A percentile compares a stretch with the other conserved stretches of the same genome.
Conservation (phyloP, 202 grass and related monocot genomes). For the Setaria viridis region DNA sequence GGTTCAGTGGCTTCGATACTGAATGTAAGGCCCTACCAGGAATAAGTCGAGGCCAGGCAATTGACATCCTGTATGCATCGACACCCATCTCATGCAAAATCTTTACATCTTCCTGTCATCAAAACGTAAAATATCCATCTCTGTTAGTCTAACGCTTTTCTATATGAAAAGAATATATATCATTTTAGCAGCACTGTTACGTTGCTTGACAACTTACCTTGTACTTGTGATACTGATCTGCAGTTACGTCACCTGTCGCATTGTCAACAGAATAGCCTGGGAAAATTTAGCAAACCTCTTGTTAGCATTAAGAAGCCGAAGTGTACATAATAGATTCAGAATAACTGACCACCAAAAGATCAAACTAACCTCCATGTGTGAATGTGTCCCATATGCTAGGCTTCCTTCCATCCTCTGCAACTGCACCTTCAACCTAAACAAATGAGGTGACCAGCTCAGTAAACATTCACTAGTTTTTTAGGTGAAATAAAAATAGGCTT, state of each 20-base stretch:
- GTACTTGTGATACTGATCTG: constrained; percentile 94
- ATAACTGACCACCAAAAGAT: background rate
- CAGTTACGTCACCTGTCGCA: constrained; percentile 69
- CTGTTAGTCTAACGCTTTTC: background rate
- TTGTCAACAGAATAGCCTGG: constrained; percentile 65
- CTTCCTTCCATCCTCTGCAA: constrained; percentile 68
- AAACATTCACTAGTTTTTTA: background rate
- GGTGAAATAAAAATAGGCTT: background rate
- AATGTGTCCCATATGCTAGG: constrained; percentile 74
- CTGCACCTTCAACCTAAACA: constrained; percentile 64
- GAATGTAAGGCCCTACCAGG: constrained; percentile 54
- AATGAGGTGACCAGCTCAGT: constrained; percentile 5
- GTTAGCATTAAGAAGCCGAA: constrained; percentile 19
- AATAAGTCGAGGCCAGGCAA: constrained; percentile 87
- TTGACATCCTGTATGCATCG: constrained; percentile 91
- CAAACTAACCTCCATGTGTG: constrained; percentile 49
- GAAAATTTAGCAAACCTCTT: constrained; percentile 16
- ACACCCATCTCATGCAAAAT: constrained; percentile 79
- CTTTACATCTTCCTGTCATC: constrained; percentile 86
- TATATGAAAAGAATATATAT: background rate
- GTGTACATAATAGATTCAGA: background rate
- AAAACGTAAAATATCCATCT: background rate
- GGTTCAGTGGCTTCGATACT: background rate
- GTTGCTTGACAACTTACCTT: constrained; percentile 50
- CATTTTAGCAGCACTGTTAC: background rate